Base-by-base conservation (phyloP, 2,329 filamentous ascomycete genomes). In the Lasiodiplodia theobromae region DNA sequence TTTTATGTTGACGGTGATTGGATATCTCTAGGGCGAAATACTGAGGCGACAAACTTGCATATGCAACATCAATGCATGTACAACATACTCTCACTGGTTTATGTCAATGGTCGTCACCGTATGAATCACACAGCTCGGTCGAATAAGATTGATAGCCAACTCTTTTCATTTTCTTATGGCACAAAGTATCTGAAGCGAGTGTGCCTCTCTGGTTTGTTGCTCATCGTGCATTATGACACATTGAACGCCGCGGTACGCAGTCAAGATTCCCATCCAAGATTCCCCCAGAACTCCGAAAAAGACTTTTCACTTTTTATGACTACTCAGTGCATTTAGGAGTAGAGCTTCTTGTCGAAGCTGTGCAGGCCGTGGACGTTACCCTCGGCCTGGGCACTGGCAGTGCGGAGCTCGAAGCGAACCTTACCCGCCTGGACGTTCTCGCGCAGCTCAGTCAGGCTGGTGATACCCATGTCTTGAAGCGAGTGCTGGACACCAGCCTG, bases 291-390 rank as follows among this genome's bases (percentile, higher is more conserved):
- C 65, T 67, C 65, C 65, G 31, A 60, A 60, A 67, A 67, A 40
- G 54, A 67, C 65, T 52, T 68, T 68, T 68, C 49, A 54, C 18
- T 54, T 68, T 68, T 56, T 47, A 31, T 1, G 57, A 52, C 47
- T 25, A n/a, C 60, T 58, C 65, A 7, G 25, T 49, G 34, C 34
- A 18, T 37, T 37, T 89, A 97, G 76, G 94, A 93, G 83, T 97
- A 99, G 74, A 99, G 91, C 88, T 98, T 99, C 92, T 99, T 99
- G 87, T 98, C 96, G 80, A 97, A 98, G 80, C 93, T 95, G 86
- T 98, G 94, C 87, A 99, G 94, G 69, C 89, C 89, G 84, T 98
- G 96, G 71, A 99, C 94, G 79, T 95, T 96, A 72, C 96, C 96
- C 86, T 99, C 96, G 69, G 96, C 87, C 87, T 97, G 94, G 63